phyloP scores from a whole-genome alignment of 2,329 filamentous ascomycete genomes.

The Intubia oerlemansii region DNA sequence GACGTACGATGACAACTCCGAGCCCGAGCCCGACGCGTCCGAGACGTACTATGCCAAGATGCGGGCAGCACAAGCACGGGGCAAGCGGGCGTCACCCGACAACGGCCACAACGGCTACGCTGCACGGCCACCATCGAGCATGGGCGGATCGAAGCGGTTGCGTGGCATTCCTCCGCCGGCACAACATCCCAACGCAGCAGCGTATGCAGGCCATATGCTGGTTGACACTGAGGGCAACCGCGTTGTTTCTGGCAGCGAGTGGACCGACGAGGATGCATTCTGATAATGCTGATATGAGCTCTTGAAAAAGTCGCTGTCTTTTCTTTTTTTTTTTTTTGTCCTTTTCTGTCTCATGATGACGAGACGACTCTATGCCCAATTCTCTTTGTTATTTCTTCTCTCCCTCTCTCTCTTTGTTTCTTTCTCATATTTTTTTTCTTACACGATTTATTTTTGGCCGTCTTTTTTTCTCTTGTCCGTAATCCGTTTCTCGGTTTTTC shows the following conservation, averaged over 20 bases:
- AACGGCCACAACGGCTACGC: background rate
- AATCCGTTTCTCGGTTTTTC: background rate
- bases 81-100: conserved; percentile 40
- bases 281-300: too few relatives aligned
- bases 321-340: too few relatives aligned
- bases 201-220: conserved; percentile 25
- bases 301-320: too few relatives aligned
- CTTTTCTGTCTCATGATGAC: background rate
- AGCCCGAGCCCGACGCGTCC: conserved; percentile 52
- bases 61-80: conserved; percentile 41
- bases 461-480: background rate
- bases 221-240: conserved; percentile 38
- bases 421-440: background rate
- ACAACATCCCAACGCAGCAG: too few relatives aligned
- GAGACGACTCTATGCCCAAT: too few relatives aligned
- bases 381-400: background rate
- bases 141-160: conserved; percentile 30
- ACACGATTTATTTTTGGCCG: background rate
- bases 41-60: conserved; percentile 68
- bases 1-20: conserved; percentile 72
- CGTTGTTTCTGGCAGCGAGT: conserved; percentile 42
- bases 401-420: background rate
- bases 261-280: conserved; percentile 43
- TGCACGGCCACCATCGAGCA: conserved; percentile 7
- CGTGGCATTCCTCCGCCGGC: conserved; percentile 30